Conservation (phyloP, 352 stramenopile genomes). For the Phytophthora macrochlamydospora region DNA sequence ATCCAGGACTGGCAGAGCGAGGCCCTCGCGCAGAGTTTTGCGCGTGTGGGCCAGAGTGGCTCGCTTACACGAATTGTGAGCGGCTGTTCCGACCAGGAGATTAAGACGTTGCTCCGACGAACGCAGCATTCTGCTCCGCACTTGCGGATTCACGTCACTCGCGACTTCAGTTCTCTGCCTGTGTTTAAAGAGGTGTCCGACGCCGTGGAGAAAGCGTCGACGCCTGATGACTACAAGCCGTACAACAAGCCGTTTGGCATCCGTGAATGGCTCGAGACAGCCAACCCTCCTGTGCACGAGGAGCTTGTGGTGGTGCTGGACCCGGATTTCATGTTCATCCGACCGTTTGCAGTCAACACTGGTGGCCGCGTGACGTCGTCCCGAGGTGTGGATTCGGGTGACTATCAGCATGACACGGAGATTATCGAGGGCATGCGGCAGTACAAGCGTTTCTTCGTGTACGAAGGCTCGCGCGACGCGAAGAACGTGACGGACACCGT, state of each 20-base stretch:
- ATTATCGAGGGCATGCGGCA: slow-evolving; percentile 77
- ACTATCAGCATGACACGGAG: slow-evolving; percentile 61
- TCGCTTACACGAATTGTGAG: slow-evolving; percentile 73
- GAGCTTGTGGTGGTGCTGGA: slow-evolving; percentile 74
- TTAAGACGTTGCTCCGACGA: slow-evolving; percentile 46
- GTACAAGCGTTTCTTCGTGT: slow-evolving; percentile 87
- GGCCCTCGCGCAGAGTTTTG: slow-evolving; percentile 69
- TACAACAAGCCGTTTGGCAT: slow-evolving; percentile 82
- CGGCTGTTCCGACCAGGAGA: slow-evolving; percentile 52
- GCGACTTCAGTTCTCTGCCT: slow-evolving; percentile 51
- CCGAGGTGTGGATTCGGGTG: slow-evolving; percentile 58
- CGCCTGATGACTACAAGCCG: slow-evolving; percentile 48
- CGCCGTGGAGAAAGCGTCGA: slow-evolving; percentile 26
- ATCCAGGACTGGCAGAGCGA: slow-evolving; percentile 81
- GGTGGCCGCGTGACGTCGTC: slow-evolving; percentile 57
- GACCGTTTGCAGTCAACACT: slow-evolving; percentile 64
- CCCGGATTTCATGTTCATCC: slow-evolving; percentile 77
- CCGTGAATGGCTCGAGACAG: slow-evolving; percentile 66
- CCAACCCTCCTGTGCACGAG: slow-evolving; percentile 62
- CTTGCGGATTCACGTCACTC: slow-evolving; percentile 63
- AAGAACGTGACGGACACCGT: slow-evolving; percentile 50
- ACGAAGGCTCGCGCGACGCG: slow-evolving; percentile 49
- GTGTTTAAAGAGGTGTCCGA: slow-evolving; percentile 27
- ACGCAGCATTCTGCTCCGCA: slow-evolving; percentile 40
- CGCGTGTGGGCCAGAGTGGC: slow-evolving; percentile 57